Base-by-base conservation (phyloP, 2,329 filamentous ascomycete species). In the Ophiocordyceps polyrhachis-furcata region DNA sequence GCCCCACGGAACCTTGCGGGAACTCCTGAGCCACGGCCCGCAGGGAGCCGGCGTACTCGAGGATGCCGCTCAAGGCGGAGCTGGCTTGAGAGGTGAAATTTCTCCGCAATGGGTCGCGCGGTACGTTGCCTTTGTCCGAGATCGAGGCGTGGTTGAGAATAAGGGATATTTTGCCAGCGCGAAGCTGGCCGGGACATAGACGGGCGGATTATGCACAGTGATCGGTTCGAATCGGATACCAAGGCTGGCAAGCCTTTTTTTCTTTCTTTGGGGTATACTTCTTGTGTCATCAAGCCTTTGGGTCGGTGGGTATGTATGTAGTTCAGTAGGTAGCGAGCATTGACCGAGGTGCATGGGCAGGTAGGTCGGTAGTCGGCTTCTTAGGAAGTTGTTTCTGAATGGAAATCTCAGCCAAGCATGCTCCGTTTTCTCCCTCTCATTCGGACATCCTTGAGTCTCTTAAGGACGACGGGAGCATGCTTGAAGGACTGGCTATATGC, bases 151-250 rank as follows among this genome's bases (percentile, higher is more conserved):
- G 9, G 89, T 98, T 51, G 91, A 98, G 69, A 94, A 91, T 59
- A 98, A 96, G 68, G 91, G 91, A 8, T 96, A 95, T 62, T 95
- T 95, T 67, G 89, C 89, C 1, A 77, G 79, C 19, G 89, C 88
- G 3, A 80, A 86, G 57, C 62, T 91, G 51, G 28, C 44, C 25
- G 42, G 42, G 15, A 32, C 4, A 8, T 50, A 49, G 45, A 37
- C 28, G 12, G 7, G 15, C 17, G 25, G 23, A 13, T 23, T 21
- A 19, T 19, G 19, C 12, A 38, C 35, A 38, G 15, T 17, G n/a
- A 8, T 38, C 17, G 35, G 35, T 17, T 38, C 19, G 38, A 14
- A 23, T 41, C 25, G 20, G 20, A 41, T 41, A 41, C 20, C 38
- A 15, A 19, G 20, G 38, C 19, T 41, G 19, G 38, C 6, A 13